These are phyloP conservation scores for Kokia cookei DNA, from an alignment of 441 rosid species.

Conservation along the genomic window DNA sequence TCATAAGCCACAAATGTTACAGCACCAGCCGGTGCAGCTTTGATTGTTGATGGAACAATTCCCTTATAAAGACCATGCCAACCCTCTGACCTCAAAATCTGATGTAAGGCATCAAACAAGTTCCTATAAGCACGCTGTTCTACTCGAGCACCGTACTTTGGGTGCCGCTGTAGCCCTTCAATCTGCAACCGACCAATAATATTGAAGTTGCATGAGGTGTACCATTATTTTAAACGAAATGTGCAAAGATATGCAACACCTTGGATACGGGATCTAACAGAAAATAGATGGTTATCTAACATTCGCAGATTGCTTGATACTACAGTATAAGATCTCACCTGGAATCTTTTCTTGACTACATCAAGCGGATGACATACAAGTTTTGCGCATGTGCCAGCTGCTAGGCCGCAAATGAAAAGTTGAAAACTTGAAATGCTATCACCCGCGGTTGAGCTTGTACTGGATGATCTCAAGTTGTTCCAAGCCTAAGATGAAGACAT, in stretches of 20 bases:
- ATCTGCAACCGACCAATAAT: slow-evolving; percentile 41
- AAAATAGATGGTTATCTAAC: not conserved
- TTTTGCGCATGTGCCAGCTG: slow-evolving; percentile 91
- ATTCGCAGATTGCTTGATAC: not conserved
- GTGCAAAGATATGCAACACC: not conserved
- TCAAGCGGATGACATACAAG: slow-evolving; percentile 98
- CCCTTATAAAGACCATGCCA: slow-evolving; percentile 96
- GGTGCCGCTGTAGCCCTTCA: slow-evolving; percentile 88
- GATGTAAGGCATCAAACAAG: slow-evolving; percentile 68
- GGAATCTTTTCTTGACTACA: slow-evolving; percentile 94
- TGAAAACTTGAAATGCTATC: slow-evolving; percentile 67
- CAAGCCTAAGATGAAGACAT: slow-evolving; percentile 46
- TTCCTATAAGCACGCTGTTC: slow-evolving; percentile 69
- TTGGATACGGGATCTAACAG: not conserved
- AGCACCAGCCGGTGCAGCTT: slow-evolving; percentile 99
- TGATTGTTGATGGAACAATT: slow-evolving; percentile 85
- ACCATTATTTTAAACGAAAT: not conserved
- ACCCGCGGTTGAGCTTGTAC: slow-evolving; percentile 26
- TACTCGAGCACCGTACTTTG: slow-evolving; percentile 80
- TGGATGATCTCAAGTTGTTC: slow-evolving; percentile 44
- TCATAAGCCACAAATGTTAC: slow-evolving; percentile 90
- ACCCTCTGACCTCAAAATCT: slow-evolving; percentile 61
- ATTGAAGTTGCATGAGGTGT: not conserved
- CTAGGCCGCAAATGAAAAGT: slow-evolving; percentile 83
- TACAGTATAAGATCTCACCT: slow-evolving; percentile 37